Conservation (phyloP, 2,329 filamentous ascomycete species). For the Aspergillus intermedius region DNA sequence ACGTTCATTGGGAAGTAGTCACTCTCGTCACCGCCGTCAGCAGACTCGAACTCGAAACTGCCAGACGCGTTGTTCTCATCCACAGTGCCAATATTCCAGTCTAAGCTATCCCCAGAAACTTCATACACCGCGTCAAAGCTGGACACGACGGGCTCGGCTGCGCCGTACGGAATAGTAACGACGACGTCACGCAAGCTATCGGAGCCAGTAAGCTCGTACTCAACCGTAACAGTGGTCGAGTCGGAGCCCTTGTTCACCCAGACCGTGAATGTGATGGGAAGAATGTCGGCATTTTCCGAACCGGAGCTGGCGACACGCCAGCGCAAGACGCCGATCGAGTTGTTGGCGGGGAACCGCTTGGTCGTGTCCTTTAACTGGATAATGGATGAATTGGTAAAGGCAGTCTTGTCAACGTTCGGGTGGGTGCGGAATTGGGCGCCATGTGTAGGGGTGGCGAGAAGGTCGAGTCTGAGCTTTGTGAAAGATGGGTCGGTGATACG, state of each 20-base stretch:
- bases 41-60: conserved; percentile 91
- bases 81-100: conserved; percentile 87
- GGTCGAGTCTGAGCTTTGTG: conserved; percentile 82
- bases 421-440: conserved; percentile 91
- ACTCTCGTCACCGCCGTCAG: conserved; percentile 74
- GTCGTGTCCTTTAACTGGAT: conserved; percentile 86
- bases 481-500: conserved; percentile 82
- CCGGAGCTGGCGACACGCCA: conserved; percentile 79
- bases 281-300: conserved; percentile 68
- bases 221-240: conserved; percentile 83
- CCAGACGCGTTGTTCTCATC: conserved; percentile 76
- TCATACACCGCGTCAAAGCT: conserved; percentile 94
- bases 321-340: conserved; percentile 83
- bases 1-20: conserved; percentile 98
- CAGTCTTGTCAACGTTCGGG: conserved; percentile 85
- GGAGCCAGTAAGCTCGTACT: conserved; percentile 84
- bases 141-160: conserved; percentile 77
- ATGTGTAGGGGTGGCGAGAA: conserved; percentile 68
- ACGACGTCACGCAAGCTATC: conserved; percentile 76
- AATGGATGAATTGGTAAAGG: conserved; percentile 73
- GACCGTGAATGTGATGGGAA: conserved; percentile 92
- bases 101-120: conserved; percentile 82
- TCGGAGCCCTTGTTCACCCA: conserved; percentile 88
- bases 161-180: conserved; percentile 79
- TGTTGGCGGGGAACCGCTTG: conserved; percentile 90